phyloP scores from a whole-genome alignment of 805 yeast species.

The Kazachstania martiniae region DNA sequence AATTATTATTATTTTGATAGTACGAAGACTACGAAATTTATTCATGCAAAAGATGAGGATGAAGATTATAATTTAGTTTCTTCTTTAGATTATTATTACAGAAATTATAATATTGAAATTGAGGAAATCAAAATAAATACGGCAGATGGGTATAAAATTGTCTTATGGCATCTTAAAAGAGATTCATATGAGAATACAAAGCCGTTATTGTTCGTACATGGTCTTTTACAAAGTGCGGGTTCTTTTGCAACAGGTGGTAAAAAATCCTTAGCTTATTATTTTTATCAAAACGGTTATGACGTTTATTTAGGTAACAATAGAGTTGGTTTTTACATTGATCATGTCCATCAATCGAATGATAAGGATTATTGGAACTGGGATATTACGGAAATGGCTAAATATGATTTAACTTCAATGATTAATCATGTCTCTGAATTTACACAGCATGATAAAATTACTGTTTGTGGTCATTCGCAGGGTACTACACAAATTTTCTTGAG shows the following conservation, averaged over 20 bases:
- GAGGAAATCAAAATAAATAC: slow-evolving; percentile 54
- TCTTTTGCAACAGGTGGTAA: slow-evolving; percentile 73
- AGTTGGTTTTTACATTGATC: slow-evolving; percentile 82
- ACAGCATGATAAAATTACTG: slow-evolving; percentile 34
- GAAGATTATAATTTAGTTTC: slow-evolving; percentile 30
- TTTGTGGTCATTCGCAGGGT: slow-evolving; percentile 88
- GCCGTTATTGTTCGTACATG: slow-evolving; percentile 77
- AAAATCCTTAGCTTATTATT: slow-evolving; percentile 58
- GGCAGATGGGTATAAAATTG: slow-evolving; percentile 67
- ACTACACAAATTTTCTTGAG: slow-evolving; percentile 75
- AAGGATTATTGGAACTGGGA: slow-evolving; percentile 85
- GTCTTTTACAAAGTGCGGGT: slow-evolving; percentile 78
- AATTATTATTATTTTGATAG: no score
- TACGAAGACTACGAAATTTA: no score
- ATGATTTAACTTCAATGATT: slow-evolving; percentile 66
- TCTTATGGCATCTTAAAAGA: slow-evolving; percentile 39
- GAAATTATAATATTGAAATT: slow-evolving; percentile 47
- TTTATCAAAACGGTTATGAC: slow-evolving; percentile 51
- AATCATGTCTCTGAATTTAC: slow-evolving; percentile 41
- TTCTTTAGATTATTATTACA: slow-evolving; percentile 59
- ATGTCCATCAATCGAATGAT: slow-evolving; percentile 37
- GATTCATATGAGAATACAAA: slow-evolving; percentile 14
- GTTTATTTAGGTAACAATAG: slow-evolving; percentile 91
- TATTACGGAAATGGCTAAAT: slow-evolving; percentile 63
- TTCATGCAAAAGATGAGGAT: no score